Evolutionary conservation across 2,329 filamentous ascomycete genomes (phyloP).

Genomic region (Lomentospora prolificans): DNA sequence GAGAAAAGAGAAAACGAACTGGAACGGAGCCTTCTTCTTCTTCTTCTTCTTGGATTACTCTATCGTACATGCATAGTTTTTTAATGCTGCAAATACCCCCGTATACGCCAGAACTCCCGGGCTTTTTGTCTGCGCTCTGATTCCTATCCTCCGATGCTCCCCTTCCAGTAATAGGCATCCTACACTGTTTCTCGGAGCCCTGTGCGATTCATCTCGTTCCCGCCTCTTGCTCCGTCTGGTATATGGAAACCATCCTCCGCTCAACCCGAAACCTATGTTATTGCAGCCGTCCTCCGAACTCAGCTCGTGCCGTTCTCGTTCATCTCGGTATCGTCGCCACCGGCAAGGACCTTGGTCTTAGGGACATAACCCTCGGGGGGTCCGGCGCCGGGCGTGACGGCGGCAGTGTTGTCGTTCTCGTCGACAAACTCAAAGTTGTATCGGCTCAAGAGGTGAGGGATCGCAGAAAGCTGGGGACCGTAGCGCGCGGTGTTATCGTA

Average conservation of each 20-base stretch:
- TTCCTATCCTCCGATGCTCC: background rate
- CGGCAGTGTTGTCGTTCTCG: conserved; percentile 79
- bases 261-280: too few relatives aligned
- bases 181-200: too few relatives aligned
- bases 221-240: too few relatives aligned
- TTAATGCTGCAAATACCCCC: background rate
- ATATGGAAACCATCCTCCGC: too few relatives aligned
- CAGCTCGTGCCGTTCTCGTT: conserved; percentile 31
- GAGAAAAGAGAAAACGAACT: background rate
- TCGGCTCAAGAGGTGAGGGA: conserved; percentile 84
- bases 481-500: conserved; percentile 96
- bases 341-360: conserved; percentile 56
- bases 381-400: conserved; percentile 64
- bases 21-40: background rate
- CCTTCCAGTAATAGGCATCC: too few relatives aligned
- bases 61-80: background rate
- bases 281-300: background rate
- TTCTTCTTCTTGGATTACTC: background rate
- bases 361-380: conserved; percentile 47
- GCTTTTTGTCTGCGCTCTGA: background rate
- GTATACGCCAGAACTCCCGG: background rate
- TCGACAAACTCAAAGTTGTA: conserved; percentile 99
- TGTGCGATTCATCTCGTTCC: too few relatives aligned
- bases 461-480: conserved; percentile 90
- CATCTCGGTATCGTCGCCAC: conserved; percentile 50